A percentile compares a stretch with the other conserved stretches of the same genome.
Conservation (phyloP, 352 stramenopile species). For the Globisporangium abappressorium region DNA sequence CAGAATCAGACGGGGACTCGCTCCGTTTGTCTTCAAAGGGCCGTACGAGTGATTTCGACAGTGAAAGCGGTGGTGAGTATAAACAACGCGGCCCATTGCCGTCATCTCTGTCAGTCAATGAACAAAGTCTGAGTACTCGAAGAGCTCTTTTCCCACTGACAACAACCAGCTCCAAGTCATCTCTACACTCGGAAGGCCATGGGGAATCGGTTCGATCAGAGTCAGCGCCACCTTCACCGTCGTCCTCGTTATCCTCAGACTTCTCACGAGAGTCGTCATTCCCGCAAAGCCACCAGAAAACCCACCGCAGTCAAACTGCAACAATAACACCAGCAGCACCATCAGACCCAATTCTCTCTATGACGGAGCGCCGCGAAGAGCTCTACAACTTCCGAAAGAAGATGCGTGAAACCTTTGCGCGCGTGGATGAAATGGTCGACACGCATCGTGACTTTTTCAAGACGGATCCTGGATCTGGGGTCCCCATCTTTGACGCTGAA, state of each 20-base stretch:
- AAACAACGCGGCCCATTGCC: neutral
- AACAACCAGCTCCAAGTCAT: neutral
- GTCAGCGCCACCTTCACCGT: neutral
- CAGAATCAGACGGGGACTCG: neutral
- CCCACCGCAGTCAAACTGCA: neutral
- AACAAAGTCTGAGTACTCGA: neutral
- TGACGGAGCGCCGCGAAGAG: slow-evolving; percentile 40
- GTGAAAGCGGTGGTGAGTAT: neutral
- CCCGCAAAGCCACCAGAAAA: neutral
- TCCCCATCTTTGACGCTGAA: slow-evolving; percentile 24
- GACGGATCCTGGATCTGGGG: slow-evolving; percentile 38
- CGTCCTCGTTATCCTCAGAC: neutral
- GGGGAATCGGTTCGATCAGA: neutral
- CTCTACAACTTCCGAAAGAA: slow-evolving; percentile 59
- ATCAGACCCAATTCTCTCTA: neutral
- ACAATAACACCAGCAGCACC: neutral
- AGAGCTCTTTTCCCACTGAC: neutral
- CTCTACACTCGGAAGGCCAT: neutral
- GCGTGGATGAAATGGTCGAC: slow-evolving; percentile 67
- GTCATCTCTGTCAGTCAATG: neutral
- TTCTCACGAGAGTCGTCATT: neutral
- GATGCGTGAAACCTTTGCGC: slow-evolving; percentile 57
- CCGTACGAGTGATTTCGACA: neutral
- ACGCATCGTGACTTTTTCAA: slow-evolving; percentile 59
- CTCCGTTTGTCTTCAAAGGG: neutral